Evolutionary conservation across 495 filamentous ascomycete species (phyloP).

Genomic region (Podospora conica): DNA sequence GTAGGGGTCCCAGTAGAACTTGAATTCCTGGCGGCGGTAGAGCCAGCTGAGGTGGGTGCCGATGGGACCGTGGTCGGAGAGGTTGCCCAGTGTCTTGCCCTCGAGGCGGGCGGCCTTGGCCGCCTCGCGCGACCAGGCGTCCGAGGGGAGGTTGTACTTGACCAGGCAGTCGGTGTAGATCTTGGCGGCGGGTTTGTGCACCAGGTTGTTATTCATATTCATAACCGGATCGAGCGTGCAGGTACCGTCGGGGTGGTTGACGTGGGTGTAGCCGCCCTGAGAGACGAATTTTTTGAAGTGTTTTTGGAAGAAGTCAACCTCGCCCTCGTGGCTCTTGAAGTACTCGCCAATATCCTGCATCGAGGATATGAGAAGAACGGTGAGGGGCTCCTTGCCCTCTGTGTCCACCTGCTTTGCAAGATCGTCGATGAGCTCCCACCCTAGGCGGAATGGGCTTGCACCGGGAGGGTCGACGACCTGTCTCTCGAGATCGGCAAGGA

Average conservation of each 20-base stretch:
- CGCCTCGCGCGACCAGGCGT: slow-evolving; percentile 19
- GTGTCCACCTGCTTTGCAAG: slow-evolving; percentile 1
- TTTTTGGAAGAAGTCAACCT: neutral
- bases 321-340: slow-evolving; percentile 1
- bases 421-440: neutral
- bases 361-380: slow-evolving; percentile 14
- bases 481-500: neutral
- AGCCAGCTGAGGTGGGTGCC: slow-evolving; percentile 16
- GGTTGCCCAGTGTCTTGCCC: slow-evolving; percentile 3
- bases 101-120: slow-evolving; percentile 13
- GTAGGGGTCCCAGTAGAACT: slow-evolving; percentile 20
- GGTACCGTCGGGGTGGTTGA: neutral
- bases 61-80: slow-evolving; percentile 9
- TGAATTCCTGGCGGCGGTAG: slow-evolving; percentile 19
- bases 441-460: neutral
- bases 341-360: slow-evolving; percentile 17
- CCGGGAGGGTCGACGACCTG: neutral
- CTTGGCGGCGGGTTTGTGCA: neutral
- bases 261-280: slow-evolving; percentile 14
- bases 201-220: slow-evolving; percentile 13
- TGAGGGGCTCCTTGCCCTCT: slow-evolving; percentile 7
- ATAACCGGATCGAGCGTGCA: neutral
- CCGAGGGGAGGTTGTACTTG: slow-evolving; percentile 4
- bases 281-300: slow-evolving; percentile 18
- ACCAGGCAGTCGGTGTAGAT: slow-evolving; percentile 6